Evolutionary conservation across 331 rosid genomes (phyloP).

Genomic region (Erythrophleum ivorense): DNA sequence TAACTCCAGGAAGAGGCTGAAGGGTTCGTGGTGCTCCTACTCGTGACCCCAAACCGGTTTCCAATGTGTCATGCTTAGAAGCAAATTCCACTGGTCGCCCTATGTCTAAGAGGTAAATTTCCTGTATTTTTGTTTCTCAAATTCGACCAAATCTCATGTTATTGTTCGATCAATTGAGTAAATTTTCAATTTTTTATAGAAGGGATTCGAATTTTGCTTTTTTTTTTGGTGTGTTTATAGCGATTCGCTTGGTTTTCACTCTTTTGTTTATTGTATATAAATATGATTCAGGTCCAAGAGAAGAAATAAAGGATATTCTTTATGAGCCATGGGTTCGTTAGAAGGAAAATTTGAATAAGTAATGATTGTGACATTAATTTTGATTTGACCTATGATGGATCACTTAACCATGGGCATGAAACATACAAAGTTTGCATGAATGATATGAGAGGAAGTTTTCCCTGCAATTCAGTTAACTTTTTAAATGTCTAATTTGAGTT

Average conservation of each 20-base stretch:
- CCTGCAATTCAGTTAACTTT: neutral
- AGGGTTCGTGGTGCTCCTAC: neutral
- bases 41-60: neutral
- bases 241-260: neutral
- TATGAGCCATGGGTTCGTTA: neutral
- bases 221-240: neutral
- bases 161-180: neutral
- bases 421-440: neutral
- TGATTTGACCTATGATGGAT: neutral
- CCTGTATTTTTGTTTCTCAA: neutral
- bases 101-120: neutral
- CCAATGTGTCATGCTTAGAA: neutral
- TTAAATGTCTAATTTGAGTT: too few species aligned
- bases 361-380: neutral
- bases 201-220: neutral
- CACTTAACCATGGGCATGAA: neutral
- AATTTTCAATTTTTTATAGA: neutral
- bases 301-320: neutral
- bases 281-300: neutral
- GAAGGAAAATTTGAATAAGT: neutral
- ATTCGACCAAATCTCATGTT: neutral
- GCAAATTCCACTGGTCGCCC: neutral
- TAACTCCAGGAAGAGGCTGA: too few species aligned
- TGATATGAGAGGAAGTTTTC: neutral
- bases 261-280: neutral